Evolutionary conservation across 768 basidiomycete genomes (phyloP), one percentile per base, ranked within the genome.

Genomic region (Podaxis sp.): DNA sequence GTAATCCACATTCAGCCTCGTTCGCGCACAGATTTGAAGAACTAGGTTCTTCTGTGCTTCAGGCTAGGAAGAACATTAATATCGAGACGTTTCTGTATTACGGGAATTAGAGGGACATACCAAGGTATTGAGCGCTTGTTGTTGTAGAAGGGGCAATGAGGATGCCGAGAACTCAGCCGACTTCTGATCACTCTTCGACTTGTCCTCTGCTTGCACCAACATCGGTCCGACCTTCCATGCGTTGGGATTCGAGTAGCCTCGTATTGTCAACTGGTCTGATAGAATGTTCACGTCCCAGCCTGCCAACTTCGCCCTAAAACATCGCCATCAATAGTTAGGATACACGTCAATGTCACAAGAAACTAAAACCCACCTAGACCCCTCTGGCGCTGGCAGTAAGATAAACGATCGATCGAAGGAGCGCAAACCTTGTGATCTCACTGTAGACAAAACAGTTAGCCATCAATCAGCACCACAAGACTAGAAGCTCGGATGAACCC

Each of bases 331-430:
- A 56, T 50, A 61, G 22, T 15, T 22, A 40, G 37, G 3, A 51
- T 36, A 41, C 53, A 24, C 59, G 65, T 60, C 62, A 66, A 65
- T 53, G 63, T 46, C 38, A n/a, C 33, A 19, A 40, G 29, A 29
- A 27, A 46, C 57, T 15, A 22, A 50, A 55, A 82, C 94, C 66
- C 74, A 96, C 95, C 87, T 79, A 67, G 96, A 95, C 27, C 88
- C 91, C 56, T 89, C 86, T 25, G 86, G 75, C 2, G 95, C 89
- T 41, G 91, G 90, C 4, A 88, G 86, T 25, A 99, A 79, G 59
- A 98, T 82, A 70, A 98, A 96, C 0, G 93, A 88, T 61, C 97
- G 84, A 72, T 97, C 94, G 74, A 99, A 99, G 22, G 95, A 96
- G 51, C 96, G 85, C 24, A 94, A 76, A 11, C 94, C 95, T 58